Base-by-base conservation (phyloP, 768 basidiomycete species). In the Termitomyces sp. region DNA sequence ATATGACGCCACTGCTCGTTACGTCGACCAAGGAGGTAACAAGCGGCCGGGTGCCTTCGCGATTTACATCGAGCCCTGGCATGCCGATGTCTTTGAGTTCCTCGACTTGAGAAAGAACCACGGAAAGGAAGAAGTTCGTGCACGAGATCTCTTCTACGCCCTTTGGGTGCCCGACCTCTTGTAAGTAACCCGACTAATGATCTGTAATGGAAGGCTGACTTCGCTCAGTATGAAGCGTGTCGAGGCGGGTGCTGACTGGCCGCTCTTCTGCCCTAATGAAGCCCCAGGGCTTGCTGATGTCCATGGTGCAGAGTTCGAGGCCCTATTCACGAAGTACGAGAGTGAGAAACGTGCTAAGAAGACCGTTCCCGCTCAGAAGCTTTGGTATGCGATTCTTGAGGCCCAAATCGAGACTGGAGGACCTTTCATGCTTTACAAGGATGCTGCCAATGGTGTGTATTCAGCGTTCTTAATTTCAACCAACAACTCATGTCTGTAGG, bases 351-450 rank as follows among this genome's bases (percentile, higher is more conserved):
- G 92, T 27, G 88, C 87, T 3, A 85, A 87, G 64, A 90, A 89
- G 78, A 81, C 83, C 17, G 76, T 99, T 62, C 86, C 92, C 44
- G 97, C 97, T 3, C 97, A 98, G 73, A 98, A 98, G 75, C 83
- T 99, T 37, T 99, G 97, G 96, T 98, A 96, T 69, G 94, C 95
- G 34, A 86, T 98, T 63, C 77, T 98, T 40, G 97, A 98, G 67
- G 86, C 95, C 12, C 97, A 99, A 73, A 94, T 96, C 63, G 96
- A 99, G 76, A 99, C 97, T 1, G 97, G 97, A 49, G 89, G 89
- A n/a, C 97, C 97, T 0, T 99, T 98, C 79, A 98, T 98, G 93
- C 79, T 92, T 27, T 99, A 98, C 82, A 99, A 99, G 77, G 96
- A 98, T 68, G 83, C 93, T 40, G 88, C 90, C 57, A 99, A 99